These are phyloP conservation scores for Litsea cubeba DNA, from an alignment of 164 flowering plant species.

Conservation along the genomic window DNA sequence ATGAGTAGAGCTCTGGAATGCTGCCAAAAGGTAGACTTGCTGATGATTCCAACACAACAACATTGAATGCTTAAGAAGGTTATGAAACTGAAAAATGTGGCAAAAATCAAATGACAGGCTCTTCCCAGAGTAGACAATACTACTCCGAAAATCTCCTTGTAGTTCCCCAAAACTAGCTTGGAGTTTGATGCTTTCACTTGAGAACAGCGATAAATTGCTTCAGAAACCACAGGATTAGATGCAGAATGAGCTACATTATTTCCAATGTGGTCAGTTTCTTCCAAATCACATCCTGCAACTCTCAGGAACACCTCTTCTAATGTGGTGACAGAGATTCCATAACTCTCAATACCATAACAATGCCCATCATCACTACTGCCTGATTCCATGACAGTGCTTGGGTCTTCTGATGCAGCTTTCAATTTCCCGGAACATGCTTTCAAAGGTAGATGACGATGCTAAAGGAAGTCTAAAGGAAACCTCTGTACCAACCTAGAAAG, in stretches of 20 bases:
- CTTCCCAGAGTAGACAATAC: conserved; percentile 34
- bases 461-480: conserved; percentile 94
- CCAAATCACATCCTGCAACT: conserved; percentile 80
- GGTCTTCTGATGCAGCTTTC: conserved; percentile 65
- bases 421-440: conserved; percentile 86
- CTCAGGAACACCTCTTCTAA: conserved; percentile 94
- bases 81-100: conserved; percentile 42
- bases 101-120: conserved; percentile 40
- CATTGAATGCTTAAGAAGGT: conserved; percentile 50
- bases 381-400: conserved; percentile 22
- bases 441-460: conserved; percentile 81
- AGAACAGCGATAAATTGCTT: conserved; percentile 23
- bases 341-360: conserved; percentile 73
- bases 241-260: conserved; percentile 15
- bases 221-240: conserved; percentile 30
- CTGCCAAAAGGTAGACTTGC: conserved; percentile 70
- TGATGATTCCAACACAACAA: conserved; percentile 52
- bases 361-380: conserved; percentile 18
- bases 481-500: conserved; percentile 84
- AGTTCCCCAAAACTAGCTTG: conserved; percentile 38
- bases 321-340: conserved; percentile 95
- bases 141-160: conserved; percentile 26
- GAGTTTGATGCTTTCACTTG: conserved; percentile 23
- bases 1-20: conserved; percentile 79
- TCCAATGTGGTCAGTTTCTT: conserved; percentile 33